Evolutionary conservation across 2,329 filamentous ascomycete genomes (phyloP).

Genomic region (Cadophora luteo-olivacea): DNA sequence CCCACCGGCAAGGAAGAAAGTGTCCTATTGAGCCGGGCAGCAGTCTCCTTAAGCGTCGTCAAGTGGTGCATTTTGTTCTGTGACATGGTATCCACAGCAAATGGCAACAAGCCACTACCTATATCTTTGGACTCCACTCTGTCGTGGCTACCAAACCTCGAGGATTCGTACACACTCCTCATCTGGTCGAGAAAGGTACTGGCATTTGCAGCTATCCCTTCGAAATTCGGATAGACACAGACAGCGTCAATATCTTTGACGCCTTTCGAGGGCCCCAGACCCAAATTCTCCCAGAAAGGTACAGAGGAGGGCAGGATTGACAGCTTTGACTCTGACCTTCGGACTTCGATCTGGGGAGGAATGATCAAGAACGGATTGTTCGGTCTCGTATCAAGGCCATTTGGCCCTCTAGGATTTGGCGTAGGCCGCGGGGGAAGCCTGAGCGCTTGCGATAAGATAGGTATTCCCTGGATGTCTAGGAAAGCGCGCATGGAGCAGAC

Average conservation of each 20-base stretch:
- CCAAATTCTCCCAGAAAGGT: constrained; percentile 82
- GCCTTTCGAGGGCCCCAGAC: constrained; percentile 74
- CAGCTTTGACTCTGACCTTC: constrained; percentile 70
- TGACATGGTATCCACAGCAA: constrained; percentile 45
- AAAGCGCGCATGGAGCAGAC: constrained; percentile 56
- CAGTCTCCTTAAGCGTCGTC: constrained; percentile 41
- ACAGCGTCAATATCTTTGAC: constrained; percentile 74
- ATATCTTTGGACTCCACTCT: constrained; percentile 49
- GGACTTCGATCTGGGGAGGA: constrained; percentile 74
- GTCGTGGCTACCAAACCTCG: constrained; percentile 72
- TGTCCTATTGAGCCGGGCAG: constrained; percentile 39
- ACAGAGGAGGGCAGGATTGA: constrained; percentile 78
- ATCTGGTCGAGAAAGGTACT: constrained; percentile 71
- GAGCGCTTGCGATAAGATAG: constrained; percentile 57
- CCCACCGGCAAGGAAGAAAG: constrained; percentile 45
- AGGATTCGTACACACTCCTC: constrained; percentile 74
- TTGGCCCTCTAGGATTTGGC: constrained; percentile 35
- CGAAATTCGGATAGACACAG: constrained; percentile 72
- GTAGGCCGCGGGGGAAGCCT: constrained; percentile 50
- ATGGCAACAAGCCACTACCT: constrained; percentile 42
- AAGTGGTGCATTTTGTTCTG: constrained; percentile 44
- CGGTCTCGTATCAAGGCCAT: constrained; percentile 47
- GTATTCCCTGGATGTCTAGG: constrained; percentile 63
- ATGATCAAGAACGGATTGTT: constrained; percentile 67
- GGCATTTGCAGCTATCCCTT: constrained; percentile 66